These are phyloP conservation scores for Sicyos baderoa DNA, from an alignment of 306 rosid genomes.

Conservation along the genomic window DNA sequence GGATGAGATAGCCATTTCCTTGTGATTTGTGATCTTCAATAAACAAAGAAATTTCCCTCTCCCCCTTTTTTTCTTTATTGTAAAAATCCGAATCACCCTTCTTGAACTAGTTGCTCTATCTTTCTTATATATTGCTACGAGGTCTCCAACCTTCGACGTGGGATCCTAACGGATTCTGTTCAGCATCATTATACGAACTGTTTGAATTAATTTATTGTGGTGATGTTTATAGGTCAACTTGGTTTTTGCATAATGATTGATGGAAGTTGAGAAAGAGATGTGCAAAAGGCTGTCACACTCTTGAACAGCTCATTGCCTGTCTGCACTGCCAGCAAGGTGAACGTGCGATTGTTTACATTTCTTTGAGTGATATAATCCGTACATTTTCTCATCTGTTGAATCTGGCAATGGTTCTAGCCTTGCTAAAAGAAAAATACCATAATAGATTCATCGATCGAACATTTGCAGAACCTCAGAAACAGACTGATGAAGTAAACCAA, in stretches of 20 bases:
- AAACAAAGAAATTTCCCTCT: too few relatives aligned
- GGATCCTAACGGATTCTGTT: too few relatives aligned
- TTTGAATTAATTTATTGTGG: background rate
- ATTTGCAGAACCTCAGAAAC: constrained; percentile 5
- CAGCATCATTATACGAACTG: too few relatives aligned
- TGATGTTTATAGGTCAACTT: too few relatives aligned
- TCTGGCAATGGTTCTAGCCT: background rate
- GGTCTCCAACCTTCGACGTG: too few relatives aligned
- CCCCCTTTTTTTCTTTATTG: too few relatives aligned
- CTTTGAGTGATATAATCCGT: background rate
- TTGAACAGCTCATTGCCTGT: background rate
- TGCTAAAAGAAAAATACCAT: background rate
- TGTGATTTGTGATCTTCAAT: background rate
- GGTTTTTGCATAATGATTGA: background rate
- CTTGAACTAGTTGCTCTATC: too few relatives aligned
- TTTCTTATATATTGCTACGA: too few relatives aligned
- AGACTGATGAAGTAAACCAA: background rate
- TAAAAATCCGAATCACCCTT: too few relatives aligned
- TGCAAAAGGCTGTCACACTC: background rate
- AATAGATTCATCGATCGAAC: background rate
- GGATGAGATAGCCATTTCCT: background rate
- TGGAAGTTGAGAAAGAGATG: background rate
- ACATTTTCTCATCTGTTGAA: background rate
- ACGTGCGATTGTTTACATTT: background rate
- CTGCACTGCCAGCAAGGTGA: background rate